These are phyloP conservation scores for Neofusicoccum umdonicola DNA, from an alignment of 2,329 filamentous ascomycete species.

Conservation along the genomic window DNA sequence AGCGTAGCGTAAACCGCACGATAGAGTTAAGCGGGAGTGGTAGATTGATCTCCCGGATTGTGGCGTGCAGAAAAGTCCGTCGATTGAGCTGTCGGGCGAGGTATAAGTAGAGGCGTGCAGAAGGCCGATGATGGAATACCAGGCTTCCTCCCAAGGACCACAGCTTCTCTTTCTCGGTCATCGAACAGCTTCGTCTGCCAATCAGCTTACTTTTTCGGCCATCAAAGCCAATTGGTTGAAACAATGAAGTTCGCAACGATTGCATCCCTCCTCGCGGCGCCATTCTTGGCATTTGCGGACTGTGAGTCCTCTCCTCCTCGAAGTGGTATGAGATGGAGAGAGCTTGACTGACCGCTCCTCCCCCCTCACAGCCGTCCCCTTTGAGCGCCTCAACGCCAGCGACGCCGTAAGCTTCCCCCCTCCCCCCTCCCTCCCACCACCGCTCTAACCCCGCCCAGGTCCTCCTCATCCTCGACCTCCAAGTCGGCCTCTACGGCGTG, in stretches of 20 bases:
- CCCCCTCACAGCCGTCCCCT: conserved; percentile 1
- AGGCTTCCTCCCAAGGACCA: neutral
- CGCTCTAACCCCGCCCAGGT: conserved; percentile 33
- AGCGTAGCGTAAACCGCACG: neutral
- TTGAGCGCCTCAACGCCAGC: conserved; percentile 11
- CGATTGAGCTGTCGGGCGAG: neutral
- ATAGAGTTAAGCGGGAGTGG: too few relatives aligned
- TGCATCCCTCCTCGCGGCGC: neutral
- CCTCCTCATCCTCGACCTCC: conserved; percentile 59
- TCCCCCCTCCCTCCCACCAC: neutral
- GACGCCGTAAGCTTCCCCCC: neutral
- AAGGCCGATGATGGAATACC: neutral
- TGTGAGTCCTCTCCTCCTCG: neutral
- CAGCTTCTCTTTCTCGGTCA: neutral
- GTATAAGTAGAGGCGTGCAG: neutral
- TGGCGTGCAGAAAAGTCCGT: too few relatives aligned
- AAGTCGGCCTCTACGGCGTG: conserved; percentile 57
- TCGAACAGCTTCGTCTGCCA: neutral
- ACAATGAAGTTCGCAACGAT: neutral
- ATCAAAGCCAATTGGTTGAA: neutral
- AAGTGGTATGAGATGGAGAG: neutral
- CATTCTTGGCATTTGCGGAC: conserved; percentile 24
- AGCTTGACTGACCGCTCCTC: neutral
- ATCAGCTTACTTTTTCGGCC: too few relatives aligned
- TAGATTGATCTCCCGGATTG: too few relatives aligned